Base-by-base conservation (phyloP, 176 grass and related monocot species). In the Poa annua region DNA sequence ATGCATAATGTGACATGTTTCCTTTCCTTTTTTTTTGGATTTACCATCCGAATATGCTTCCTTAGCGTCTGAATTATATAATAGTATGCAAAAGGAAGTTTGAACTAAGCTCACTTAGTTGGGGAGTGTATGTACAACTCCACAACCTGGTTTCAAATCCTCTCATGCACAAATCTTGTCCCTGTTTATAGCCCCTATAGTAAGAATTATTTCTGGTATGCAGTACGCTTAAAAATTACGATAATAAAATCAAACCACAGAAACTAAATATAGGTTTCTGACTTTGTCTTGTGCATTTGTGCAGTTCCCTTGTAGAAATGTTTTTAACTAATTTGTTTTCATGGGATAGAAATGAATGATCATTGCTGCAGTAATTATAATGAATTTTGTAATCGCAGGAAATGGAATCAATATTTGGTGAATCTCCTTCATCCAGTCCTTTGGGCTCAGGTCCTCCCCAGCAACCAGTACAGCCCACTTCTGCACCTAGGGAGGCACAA, bases 391-490 rank as follows among this genome's bases (percentile, higher is more conserved):
- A 38, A 68, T 83, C 0, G 2, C 84, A 99, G 96, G 96, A 99
- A 95, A 85, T 96, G 87, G 91, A 96, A 63, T 85, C 87, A 19
- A 80, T 99, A 80, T 99, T 99, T 88, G 96, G 96, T 6, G 87
- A 90, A 83, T 79, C 78, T 66, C 90, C 96, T 63, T 79, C 88
- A 89, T 12, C 78, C 63, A 83, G 81, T 83, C 77, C 86, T 91
- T 84, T 92, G 66, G 88, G 81, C 48, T 88, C 93, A 90, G 85
- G 65, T 84, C 83, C 92, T 79, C 67, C 85, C 15, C 53, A 75
- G 78, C 77, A 75, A 78, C 48, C 74, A 76, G 53, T 33, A 44
- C 60, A 0, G 16, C 59, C 36, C 66, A 82, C 54, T 17, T 26
- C 81, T 75, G 53, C 22, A 57, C 55, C 52, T 6, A 56, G 69